Percentiles rank a stretch among this genome's conserved stretches.
These are phyloP conservation scores for Mentha longifolia DNA, from an alignment of 257 asterid genomes.

Conservation along the genomic window DNA sequence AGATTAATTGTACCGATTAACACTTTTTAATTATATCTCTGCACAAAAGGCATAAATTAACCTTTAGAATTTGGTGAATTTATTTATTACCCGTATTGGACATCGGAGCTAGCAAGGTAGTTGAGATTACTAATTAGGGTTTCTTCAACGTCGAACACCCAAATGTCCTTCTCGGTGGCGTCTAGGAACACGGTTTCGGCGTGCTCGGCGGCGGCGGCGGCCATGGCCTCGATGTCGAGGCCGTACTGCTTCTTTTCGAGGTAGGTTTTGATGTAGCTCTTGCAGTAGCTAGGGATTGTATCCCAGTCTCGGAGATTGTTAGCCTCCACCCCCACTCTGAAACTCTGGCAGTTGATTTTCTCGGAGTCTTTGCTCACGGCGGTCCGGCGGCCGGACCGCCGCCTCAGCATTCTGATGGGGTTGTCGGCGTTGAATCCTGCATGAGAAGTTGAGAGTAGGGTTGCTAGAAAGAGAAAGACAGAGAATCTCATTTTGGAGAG, in stretches of 20 bases:
- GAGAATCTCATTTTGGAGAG: constrained; percentile 19
- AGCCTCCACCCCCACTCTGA: constrained; percentile 23
- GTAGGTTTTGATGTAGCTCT: constrained; percentile 20
- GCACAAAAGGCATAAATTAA: too few relatives aligned
- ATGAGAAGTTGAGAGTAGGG: constrained; percentile 10
- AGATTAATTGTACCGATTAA: too few relatives aligned
- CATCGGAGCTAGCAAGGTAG: neutral
- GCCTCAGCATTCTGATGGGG: constrained; percentile 21
- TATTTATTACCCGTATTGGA: neutral
- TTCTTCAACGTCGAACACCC: constrained; percentile 23
- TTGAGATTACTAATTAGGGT: constrained; percentile 13
- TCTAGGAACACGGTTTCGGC: neutral
- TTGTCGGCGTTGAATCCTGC: neutral
- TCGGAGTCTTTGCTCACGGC: neutral
- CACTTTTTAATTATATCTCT: too few relatives aligned
- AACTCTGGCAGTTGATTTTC: constrained; percentile 27
- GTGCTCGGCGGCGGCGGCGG: neutral
- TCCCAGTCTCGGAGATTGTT: constrained; percentile 10
- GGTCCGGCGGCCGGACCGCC: too few relatives aligned
- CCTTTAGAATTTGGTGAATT: too few relatives aligned
- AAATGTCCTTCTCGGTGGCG: neutral
- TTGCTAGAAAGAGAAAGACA: neutral
- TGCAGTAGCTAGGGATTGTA: constrained; percentile 15
- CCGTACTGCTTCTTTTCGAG: constrained; percentile 11
- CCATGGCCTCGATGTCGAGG: constrained; percentile 25